These are phyloP conservation scores for Mycena albidolilacea DNA, from an alignment of 768 basidiomycete genomes.

Conservation along the genomic window DNA sequence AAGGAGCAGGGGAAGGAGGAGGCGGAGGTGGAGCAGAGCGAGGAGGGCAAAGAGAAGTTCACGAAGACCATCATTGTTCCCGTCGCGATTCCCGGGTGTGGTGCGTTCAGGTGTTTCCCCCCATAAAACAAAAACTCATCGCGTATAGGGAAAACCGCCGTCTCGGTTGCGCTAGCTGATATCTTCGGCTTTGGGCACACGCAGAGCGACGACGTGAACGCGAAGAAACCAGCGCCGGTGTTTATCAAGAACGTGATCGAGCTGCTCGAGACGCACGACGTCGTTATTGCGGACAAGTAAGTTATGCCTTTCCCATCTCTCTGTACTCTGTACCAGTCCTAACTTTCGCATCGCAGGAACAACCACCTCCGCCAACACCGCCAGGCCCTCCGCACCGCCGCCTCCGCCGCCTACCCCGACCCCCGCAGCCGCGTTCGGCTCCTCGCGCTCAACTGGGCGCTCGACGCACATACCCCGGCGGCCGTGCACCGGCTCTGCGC, in stretches of 20 bases:
- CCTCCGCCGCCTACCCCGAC: constrained; percentile 44
- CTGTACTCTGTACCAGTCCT: not conserved
- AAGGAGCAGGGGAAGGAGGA: not conserved
- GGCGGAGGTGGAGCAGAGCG: too few relatives aligned
- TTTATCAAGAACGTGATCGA: constrained; percentile 82
- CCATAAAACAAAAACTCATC: too few relatives aligned
- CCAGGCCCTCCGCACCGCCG: constrained; percentile 72
- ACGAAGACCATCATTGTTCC: constrained; percentile 91
- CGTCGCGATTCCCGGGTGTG: constrained; percentile 94
- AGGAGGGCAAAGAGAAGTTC: constrained; percentile 42
- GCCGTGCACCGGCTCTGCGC: constrained; percentile 83
- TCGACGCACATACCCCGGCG: constrained; percentile 67
- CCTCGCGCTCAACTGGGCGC: constrained; percentile 85
- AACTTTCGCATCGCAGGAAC: constrained; percentile 63
- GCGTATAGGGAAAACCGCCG: constrained; percentile 85
- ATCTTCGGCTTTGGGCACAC: constrained; percentile 93
- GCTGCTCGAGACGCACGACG: constrained; percentile 72
- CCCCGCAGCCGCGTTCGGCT: constrained; percentile 72
- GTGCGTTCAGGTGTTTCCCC: constrained; percentile 59
- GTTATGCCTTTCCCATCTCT: constrained; percentile 41
- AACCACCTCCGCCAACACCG: constrained; percentile 91
- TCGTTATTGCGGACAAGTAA: constrained; percentile 96
- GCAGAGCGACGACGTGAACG: constrained; percentile 91
- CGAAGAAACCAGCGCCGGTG: constrained; percentile 77
- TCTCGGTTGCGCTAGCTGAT: constrained; percentile 82